Evolutionary conservation across 2,329 filamentous ascomycete genomes (phyloP).

Genomic region (Neopestalotiopsis clavispora): DNA sequence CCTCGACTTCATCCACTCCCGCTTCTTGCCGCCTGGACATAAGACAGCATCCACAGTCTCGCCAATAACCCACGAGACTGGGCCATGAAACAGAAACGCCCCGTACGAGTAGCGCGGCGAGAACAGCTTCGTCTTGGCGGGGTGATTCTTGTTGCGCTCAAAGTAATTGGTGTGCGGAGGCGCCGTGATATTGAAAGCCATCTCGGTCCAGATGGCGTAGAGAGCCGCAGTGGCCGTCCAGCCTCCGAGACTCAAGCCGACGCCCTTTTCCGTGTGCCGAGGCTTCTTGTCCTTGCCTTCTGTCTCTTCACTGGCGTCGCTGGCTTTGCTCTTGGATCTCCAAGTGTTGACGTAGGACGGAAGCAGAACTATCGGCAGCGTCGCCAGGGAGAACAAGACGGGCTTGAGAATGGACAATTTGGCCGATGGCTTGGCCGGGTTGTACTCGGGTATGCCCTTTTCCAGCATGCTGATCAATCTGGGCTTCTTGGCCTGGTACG

Average conservation of each 20-base stretch:
- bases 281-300: neutral
- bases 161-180: constrained; percentile 2
- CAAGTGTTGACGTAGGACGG: neutral
- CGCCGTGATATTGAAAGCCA: constrained; percentile 13
- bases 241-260: neutral
- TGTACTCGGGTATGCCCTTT: neutral
- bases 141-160: constrained; percentile 13
- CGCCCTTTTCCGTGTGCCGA: neutral
- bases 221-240: constrained; percentile 14
- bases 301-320: neutral
- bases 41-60: constrained; percentile 7
- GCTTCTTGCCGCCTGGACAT: constrained; percentile 7
- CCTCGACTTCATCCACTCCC: constrained; percentile 14
- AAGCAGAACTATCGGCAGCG: neutral
- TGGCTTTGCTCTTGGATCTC: neutral
- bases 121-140: constrained; percentile 10
- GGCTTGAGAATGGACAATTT: constrained; percentile 12
- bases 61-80: constrained; percentile 16
- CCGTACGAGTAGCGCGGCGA: constrained; percentile 16
- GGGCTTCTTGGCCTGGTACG: constrained; percentile 14
- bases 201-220: constrained; percentile 13
- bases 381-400: constrained; percentile 4
- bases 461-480: constrained; percentile 13
- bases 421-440: neutral
- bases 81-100: constrained; percentile 15